A percentile compares a stretch with the other conserved stretches of the same genome.
Conservation (phyloP, 495 filamentous ascomycete species). For the Aspergillus cristatus region DNA sequence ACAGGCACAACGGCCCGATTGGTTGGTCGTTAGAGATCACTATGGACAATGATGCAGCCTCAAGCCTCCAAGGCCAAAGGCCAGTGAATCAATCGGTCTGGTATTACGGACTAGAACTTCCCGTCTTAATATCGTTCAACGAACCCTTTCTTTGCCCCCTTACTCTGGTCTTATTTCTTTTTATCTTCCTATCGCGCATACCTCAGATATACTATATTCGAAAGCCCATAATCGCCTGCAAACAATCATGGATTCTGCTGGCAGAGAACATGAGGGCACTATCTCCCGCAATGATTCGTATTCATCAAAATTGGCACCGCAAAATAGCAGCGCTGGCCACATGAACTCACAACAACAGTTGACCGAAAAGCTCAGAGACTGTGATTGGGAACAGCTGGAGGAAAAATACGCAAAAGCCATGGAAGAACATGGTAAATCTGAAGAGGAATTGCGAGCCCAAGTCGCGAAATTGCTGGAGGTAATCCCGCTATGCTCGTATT, state of each 20-base stretch:
- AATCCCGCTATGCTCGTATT: slow-evolving; percentile 4
- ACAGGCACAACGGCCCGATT: not conserved
- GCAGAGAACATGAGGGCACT: not conserved
- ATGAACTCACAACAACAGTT: slow-evolving; percentile 8
- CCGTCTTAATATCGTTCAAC: too few relatives aligned
- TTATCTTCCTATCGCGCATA: too few relatives aligned
- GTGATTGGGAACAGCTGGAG: slow-evolving; percentile 62
- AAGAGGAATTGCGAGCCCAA: slow-evolving; percentile 54
- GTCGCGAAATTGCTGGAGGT: slow-evolving; percentile 56
- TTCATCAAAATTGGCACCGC: slow-evolving; percentile 1
- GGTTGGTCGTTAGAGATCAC: not conserved
- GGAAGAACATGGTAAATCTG: slow-evolving; percentile 45
- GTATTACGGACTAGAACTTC: too few relatives aligned
- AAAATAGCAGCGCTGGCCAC: too few relatives aligned
- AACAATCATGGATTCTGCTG: not conserved
- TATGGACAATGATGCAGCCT: not conserved
- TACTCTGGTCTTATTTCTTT: too few relatives aligned
- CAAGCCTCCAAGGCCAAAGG: too few relatives aligned
- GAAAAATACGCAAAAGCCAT: slow-evolving; percentile 52
- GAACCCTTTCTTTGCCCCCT: too few relatives aligned
- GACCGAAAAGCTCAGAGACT: slow-evolving; percentile 27
- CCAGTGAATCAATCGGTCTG: too few relatives aligned
- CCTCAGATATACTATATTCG: too few relatives aligned
- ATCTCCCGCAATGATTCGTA: not conserved
- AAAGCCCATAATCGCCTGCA: not conserved